Base-by-base conservation (phyloP, 139 green algal species). In the Parachlorella kessleri region DNA sequence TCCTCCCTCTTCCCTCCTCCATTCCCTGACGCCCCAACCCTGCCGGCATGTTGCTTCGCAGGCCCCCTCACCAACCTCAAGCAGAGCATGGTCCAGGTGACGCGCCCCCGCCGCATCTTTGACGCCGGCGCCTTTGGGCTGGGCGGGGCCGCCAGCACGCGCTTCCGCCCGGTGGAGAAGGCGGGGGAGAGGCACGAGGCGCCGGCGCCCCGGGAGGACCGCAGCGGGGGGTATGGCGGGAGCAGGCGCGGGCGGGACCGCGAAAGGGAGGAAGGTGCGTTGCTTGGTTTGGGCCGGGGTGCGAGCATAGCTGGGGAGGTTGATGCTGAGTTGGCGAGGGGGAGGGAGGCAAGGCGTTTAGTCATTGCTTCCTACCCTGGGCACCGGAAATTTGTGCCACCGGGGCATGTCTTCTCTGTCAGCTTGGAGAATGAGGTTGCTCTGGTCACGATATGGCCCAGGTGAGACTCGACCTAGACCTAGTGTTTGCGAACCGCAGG, bases 21-120 rank as follows among this genome's bases (percentile, higher is more conserved):
- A 63, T 1, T 21, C 53, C 53, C 53, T n/a, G n/a, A n/a, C 53
- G 18, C 53, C 53, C 18, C 53, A 63, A 28, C 23, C n/a, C n/a
- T n/a, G n/a, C n/a, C 0, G 14, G 48, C 48, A 59, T 59, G 48
- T 18, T 23, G 6, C 54, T 21, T 24, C 41, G 10, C 76, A 81
- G 76, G 94, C 1, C 86, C 95, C 0, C 90, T 99, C 3, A 95
- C 87, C 75, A 96, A 97, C 83, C 88, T 99, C 10, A 98, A 98
- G 86, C 78, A 91, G 66, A 94, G 84, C 82, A 89, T 97, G 85
- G 89, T 97, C 64, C 90, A 95, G 75, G 92, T 99, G 65, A 80
- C 87, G 70, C 86, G 88, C 65, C 88, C 91, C 28, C 83, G 81
- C 18, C 84, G 81, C 84, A 81, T 91, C 0, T 96, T 94, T 84